A percentile compares a stretch with the other conserved stretches of the same genome.
phyloP scores from a whole-genome alignment of 2,329 filamentous ascomycete species.

The Botrytis galanthina region DNA sequence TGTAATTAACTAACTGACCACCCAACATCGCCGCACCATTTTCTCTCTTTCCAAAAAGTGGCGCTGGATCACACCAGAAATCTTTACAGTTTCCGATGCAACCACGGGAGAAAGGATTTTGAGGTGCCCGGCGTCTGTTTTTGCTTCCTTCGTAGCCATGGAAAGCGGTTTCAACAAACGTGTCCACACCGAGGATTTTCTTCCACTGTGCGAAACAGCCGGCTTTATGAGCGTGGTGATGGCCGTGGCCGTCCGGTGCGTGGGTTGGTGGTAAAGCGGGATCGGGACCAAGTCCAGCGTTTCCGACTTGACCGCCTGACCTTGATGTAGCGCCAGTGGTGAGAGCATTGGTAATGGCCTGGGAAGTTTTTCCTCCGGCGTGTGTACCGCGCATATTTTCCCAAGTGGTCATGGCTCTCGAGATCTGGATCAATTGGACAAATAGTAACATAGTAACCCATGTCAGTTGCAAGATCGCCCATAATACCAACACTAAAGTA shows the following conservation, averaged over 20 bases:
- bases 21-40: slow-evolving; percentile 74
- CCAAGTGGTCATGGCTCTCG: slow-evolving; percentile 90
- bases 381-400: slow-evolving; percentile 89
- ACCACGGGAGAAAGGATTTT: slow-evolving; percentile 82
- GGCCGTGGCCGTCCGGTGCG: slow-evolving; percentile 39
- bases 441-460: slow-evolving; percentile 98
- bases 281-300: slow-evolving; percentile 62
- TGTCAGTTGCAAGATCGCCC: slow-evolving; percentile 79
- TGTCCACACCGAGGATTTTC: slow-evolving; percentile 83
- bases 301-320: slow-evolving; percentile 69
- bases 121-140: slow-evolving; percentile 48
- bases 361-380: slow-evolving; percentile 49
- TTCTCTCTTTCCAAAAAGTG: slow-evolving; percentile 72
- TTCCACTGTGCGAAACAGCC: slow-evolving; percentile 78
- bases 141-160: slow-evolving; percentile 61
- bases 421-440: slow-evolving; percentile 90
- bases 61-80: slow-evolving; percentile 91
- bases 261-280: slow-evolving; percentile 47
- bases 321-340: slow-evolving; percentile 64
- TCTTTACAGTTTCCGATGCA: slow-evolving; percentile 88
- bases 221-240: slow-evolving; percentile 50
- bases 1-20: slow-evolving; percentile 81
- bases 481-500: slow-evolving; percentile 74
- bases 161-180: slow-evolving; percentile 87
- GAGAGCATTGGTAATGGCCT: slow-evolving; percentile 69